Evolutionary conservation across 176 grass and related monocot species (phyloP).

Genomic region (Aegilops speltoides): DNA sequence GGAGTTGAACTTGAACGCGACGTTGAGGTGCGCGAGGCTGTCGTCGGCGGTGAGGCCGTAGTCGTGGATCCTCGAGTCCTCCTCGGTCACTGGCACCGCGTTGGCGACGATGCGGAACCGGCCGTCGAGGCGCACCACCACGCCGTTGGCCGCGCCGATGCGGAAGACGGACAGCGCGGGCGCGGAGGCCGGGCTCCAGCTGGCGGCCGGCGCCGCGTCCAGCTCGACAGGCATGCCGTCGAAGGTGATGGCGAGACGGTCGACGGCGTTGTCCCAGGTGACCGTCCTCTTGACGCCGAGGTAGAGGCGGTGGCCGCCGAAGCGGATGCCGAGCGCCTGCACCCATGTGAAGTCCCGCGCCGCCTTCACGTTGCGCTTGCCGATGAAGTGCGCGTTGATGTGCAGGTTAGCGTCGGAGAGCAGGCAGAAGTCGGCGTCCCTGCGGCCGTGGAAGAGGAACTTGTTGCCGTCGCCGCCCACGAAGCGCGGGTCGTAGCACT

Average conservation of each 20-base stretch:
- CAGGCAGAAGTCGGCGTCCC: conserved; percentile 68
- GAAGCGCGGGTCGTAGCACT: conserved; percentile 59
- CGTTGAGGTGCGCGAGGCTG: conserved; percentile 61
- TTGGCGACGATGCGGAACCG: conserved; percentile 45
- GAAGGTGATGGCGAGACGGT: conserved; percentile 49
- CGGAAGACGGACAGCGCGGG: conserved; percentile 34
- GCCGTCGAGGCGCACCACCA: conserved; percentile 52
- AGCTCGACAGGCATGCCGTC: conserved; percentile 41
- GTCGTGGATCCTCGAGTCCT: conserved; percentile 49
- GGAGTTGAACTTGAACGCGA: conserved; percentile 55
- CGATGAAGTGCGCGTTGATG: conserved; percentile 89
- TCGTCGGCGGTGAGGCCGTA: conserved; percentile 39
- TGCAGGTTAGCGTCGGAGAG: conserved; percentile 68
- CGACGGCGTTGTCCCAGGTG: conserved; percentile 40
- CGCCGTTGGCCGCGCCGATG: conserved; percentile 40
- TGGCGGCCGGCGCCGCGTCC: background rate
- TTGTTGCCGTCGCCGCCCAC: conserved; percentile 54
- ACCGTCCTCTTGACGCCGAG: conserved; percentile 35
- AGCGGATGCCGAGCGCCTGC: conserved; percentile 61
- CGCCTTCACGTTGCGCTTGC: conserved; percentile 32
- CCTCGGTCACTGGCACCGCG: conserved; percentile 48
- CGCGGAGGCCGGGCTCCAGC: conserved; percentile 33
- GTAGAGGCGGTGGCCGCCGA: conserved; percentile 52
- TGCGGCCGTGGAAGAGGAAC: conserved; percentile 51
- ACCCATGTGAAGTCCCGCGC: conserved; percentile 60